phyloP scores from a whole-genome alignment of 345 rosid species.

The Bruguiera sexangula region DNA sequence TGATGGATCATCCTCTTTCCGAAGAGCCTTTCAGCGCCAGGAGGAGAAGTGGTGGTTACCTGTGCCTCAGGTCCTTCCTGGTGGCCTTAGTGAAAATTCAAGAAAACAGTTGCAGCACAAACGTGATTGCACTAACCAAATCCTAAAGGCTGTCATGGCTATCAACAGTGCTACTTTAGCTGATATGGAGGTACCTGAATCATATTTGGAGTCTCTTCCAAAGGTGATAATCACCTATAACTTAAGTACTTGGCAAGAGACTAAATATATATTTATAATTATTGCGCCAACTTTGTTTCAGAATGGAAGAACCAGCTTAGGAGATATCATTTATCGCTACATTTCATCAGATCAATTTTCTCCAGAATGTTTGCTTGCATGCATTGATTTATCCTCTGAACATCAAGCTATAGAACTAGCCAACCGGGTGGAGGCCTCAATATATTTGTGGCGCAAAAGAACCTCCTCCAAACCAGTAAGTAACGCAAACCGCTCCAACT shows the following conservation, averaged over 20 bases:
- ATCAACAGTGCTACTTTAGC: conserved; percentile 73
- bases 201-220: conserved; percentile 81
- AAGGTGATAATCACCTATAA: conserved; percentile 43
- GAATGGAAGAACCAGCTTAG: conserved; percentile 84
- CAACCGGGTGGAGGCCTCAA: conserved; percentile 77
- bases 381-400: conserved; percentile 89
- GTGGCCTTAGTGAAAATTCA: conserved; percentile 70
- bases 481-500: conserved; percentile 44
- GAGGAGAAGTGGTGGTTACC: conserved; percentile 99
- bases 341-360: conserved; percentile 80
- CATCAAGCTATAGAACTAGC: conserved; percentile 94
- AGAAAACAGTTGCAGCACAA: conserved; percentile 86
- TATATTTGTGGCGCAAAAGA: conserved; percentile 69
- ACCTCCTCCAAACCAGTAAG: conserved; percentile 46
- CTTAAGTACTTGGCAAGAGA: background rate
- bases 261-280: conserved; percentile 1
- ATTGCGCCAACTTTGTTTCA: conserved; percentile 33
- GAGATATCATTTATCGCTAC: conserved; percentile 77
- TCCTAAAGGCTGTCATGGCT: conserved; percentile 96
- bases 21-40: conserved; percentile 74
- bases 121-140: conserved; percentile 95
- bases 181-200: conserved; percentile 91
- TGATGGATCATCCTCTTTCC: conserved; percentile 71
- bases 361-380: conserved; percentile 83
- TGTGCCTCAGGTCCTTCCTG: conserved; percentile 75